These are phyloP conservation scores for Blepharisma japonicum DNA, from an alignment of 73 alveolate genomes.

Conservation along the genomic window DNA sequence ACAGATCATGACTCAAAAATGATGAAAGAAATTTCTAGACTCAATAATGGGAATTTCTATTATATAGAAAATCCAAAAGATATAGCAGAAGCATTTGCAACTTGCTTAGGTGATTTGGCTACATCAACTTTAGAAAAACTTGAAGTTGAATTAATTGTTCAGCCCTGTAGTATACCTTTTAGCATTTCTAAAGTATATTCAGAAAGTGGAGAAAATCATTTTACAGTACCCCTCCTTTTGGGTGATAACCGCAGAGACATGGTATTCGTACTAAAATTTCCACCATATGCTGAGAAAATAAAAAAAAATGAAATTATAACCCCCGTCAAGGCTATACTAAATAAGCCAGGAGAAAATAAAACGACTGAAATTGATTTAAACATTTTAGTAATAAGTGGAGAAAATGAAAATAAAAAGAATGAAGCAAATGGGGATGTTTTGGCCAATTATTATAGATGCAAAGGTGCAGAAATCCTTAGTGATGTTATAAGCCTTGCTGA, in stretches of 20 bases:
- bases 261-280: background rate
- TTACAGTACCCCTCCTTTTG: background rate
- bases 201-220: constrained; percentile 2
- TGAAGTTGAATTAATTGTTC: background rate
- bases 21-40: constrained; percentile 28
- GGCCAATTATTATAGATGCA: background rate
- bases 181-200: constrained; percentile 26
- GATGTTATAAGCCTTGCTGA: background rate
- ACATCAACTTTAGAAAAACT: background rate
- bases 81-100: constrained; percentile 30
- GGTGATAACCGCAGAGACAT: background rate
- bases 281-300: background rate
- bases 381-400: background rate
- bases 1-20: constrained; percentile 29
- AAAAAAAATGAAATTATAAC: background rate
- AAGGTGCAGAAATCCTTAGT: background rate
- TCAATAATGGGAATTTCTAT: constrained; percentile 30
- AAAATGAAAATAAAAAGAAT: background rate
- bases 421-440: background rate
- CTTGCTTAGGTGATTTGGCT: constrained; percentile 4
- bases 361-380: background rate
- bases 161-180: background rate
- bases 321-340: background rate
- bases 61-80: constrained; percentile 33
- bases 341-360: background rate